Evolutionary conservation across 2,329 filamentous ascomycete genomes (phyloP).

Genomic region (Cercospora canescens): DNA sequence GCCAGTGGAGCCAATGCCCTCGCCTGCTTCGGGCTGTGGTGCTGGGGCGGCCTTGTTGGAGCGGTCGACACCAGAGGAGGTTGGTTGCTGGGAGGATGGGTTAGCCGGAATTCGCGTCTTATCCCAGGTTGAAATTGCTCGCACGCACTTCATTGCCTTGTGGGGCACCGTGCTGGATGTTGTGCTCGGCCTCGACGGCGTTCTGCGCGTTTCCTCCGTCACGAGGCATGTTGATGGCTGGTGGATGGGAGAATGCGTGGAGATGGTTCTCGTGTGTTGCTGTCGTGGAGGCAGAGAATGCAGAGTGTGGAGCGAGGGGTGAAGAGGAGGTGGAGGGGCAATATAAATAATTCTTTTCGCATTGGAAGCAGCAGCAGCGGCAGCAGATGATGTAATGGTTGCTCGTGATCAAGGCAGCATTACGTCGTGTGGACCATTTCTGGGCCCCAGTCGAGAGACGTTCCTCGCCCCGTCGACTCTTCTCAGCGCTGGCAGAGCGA

Average conservation of each 20-base stretch:
- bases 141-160: constrained; percentile 35
- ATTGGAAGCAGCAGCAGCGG: neutral
- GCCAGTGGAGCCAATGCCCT: constrained; percentile 23
- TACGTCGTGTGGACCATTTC: neutral
- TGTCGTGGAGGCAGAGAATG: neutral
- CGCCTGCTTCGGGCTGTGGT: constrained; percentile 42
- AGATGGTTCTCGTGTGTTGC: neutral
- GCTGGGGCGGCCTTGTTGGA: constrained; percentile 41
- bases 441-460: neutral
- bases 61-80: constrained; percentile 35
- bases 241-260: neutral
- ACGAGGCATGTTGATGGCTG: constrained; percentile 40
- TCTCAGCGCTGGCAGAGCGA: too few relatives aligned
- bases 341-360: neutral
- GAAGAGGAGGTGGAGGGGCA: neutral
- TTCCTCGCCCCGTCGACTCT: neutral
- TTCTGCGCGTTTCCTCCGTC: constrained; percentile 43
- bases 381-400: neutral
- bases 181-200: constrained; percentile 40
- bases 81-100: constrained; percentile 8
- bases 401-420: neutral
- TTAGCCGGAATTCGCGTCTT: neutral
- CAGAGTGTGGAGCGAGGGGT: neutral
- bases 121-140: neutral
- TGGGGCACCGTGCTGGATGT: constrained; percentile 39